Base-by-base conservation (phyloP, 495 filamentous ascomycete species). In the Penicillium pulvis region DNA sequence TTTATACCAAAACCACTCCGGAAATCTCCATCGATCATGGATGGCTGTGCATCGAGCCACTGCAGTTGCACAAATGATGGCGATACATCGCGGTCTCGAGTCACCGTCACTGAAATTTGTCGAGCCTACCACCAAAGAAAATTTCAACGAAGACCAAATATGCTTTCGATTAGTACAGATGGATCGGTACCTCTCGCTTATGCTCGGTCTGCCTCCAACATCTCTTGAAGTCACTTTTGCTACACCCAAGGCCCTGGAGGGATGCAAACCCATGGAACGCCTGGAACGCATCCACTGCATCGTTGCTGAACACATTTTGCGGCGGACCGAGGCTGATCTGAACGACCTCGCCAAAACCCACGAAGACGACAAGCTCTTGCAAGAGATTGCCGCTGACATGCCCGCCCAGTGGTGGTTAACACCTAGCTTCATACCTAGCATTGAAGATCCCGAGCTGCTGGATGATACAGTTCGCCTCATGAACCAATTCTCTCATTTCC, bases 21-120 rank as follows among this genome's bases (percentile, higher is more conserved):
- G 80, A 2, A 81, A 80, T 56, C 68, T 83, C 0, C 77, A 75
- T 28, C 63, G 65, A 9, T 71, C 70, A 1, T 82, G 75, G 79
- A 51, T 81, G 39, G 59, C 75, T n/a, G 48, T 61, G 11, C 75
- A 74, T 9, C 65, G 80, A 41, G 82, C 79, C 6, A 53, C 31
- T 39, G 30, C 64, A 9, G 44, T 58, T 8, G 63, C 65, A 9
- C 69, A 72, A 44, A 58, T 69, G 28, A 66, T 74, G 54, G 67
- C 23, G 19, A 26, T 67, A 17, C 51, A 65, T 17, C 57, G 61
- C 6, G 65, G 62, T n/a, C 36, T 53, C 33, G 46, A 31, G 20
- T 65, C 62, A 8, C 57, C 61, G 19, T 65, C 52, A 10, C 47
- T 67, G 24, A 61, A 61, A 17, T 35, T 62, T 43, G 47, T 65